phyloP scores from a whole-genome alignment of 257 asterid genomes.

The Cruciata laevipes region DNA sequence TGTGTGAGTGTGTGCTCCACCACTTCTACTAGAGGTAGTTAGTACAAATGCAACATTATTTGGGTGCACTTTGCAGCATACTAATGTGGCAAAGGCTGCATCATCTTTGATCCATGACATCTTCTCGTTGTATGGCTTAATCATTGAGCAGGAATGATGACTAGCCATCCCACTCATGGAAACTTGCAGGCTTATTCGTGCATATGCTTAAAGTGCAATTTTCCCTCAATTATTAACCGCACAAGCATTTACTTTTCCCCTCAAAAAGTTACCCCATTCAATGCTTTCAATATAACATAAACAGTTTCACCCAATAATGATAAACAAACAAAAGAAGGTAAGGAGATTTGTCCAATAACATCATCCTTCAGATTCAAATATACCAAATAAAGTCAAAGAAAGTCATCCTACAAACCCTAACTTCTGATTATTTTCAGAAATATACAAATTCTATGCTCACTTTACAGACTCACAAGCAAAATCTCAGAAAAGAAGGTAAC shows the following conservation, averaged over 20 bases:
- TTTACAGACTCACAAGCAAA: constrained; percentile 8
- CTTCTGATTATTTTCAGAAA: not conserved
- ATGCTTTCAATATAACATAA: not conserved
- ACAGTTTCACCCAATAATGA: no score
- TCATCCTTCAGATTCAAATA: no score
- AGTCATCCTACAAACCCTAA: constrained; percentile 5
- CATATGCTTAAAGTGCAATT: not conserved
- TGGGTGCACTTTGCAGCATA: constrained; percentile 5
- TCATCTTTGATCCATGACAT: constrained; percentile 1
- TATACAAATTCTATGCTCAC: not conserved
- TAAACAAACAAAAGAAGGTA: no score
- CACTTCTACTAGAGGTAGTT: not conserved
- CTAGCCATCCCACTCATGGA: not conserved
- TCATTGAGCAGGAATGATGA: constrained; percentile 4
- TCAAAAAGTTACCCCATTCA: not conserved
- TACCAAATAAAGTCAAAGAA: no score
- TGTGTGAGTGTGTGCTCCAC: constrained; percentile 2
- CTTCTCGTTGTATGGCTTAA: constrained; percentile 18
- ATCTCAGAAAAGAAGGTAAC: not conserved
- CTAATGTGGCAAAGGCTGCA: not conserved
- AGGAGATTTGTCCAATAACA: no score
- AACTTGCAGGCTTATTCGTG: not conserved
- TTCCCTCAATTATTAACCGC: not conserved
- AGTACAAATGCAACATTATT: not conserved
- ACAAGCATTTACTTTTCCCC: not conserved